A percentile compares a stretch with the other conserved stretches of the same genome.
phyloP scores from a whole-genome alignment of 139 green algal genomes.

The Chlorella sp. region DNA sequence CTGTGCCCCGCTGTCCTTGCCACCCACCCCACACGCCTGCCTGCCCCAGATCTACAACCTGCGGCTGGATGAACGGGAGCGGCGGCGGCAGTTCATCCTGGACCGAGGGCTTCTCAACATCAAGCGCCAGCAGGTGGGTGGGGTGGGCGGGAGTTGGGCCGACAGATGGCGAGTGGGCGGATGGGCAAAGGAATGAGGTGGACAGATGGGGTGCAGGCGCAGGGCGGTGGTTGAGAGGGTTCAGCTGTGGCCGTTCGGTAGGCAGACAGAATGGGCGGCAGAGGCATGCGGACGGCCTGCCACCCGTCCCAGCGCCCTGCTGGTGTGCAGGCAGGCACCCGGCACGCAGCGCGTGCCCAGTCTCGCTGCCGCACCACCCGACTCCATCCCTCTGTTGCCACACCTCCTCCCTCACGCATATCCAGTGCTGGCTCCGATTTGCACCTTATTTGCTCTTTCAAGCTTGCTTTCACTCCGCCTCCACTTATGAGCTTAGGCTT shows the following conservation, averaged over 20 bases:
- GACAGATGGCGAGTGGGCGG: too few relatives aligned
- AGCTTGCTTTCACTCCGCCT: too few relatives aligned
- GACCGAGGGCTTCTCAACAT: conserved; percentile 79
- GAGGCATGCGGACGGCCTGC: neutral
- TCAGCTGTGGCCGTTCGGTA: neutral
- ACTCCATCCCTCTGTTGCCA: too few relatives aligned
- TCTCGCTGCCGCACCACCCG: neutral
- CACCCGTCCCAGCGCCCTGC: too few relatives aligned
- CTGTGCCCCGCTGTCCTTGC: neutral
- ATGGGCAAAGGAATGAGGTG: too few relatives aligned
- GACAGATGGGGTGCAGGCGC: too few relatives aligned
- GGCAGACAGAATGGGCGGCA: neutral
- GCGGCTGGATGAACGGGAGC: conserved; percentile 72
- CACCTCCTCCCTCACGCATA: neutral
- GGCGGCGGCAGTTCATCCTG: conserved; percentile 78
- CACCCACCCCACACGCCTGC: conserved; percentile 42
- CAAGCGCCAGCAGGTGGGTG: conserved; percentile 51
- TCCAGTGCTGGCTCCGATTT: neutral
- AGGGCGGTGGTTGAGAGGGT: neutral
- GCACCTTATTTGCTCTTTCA: too few relatives aligned
- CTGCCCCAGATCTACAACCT: conserved; percentile 83
- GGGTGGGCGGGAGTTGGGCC: neutral
- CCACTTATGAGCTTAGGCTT: too few relatives aligned
- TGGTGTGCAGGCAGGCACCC: neutral
- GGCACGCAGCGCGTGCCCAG: neutral